A percentile compares a stretch with the other conserved stretches of the same genome.
phyloP scores from a whole-genome alignment of 2,329 filamentous ascomycete genomes.

The Aulographum hederae region DNA sequence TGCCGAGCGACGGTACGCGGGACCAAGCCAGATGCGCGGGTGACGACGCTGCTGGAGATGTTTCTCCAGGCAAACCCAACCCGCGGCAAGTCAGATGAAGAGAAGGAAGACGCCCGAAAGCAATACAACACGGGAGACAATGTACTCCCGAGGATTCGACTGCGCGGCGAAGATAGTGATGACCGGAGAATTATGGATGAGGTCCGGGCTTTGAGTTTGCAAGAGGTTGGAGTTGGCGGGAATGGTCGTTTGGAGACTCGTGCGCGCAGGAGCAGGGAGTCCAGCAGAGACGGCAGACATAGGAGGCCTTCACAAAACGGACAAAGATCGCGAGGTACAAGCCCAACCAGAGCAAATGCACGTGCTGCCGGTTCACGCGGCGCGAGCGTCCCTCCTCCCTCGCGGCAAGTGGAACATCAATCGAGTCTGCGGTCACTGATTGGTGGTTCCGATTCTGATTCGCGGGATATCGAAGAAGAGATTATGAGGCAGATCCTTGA shows the following conservation, averaged over 20 bases:
- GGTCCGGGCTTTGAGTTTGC: slow-evolving; percentile 55
- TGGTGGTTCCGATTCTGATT: slow-evolving; percentile 59
- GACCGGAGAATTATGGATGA: slow-evolving; percentile 54
- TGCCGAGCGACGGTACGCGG: slow-evolving; percentile 76
- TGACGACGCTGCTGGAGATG: slow-evolving; percentile 80
- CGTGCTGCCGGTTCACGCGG: too few species aligned
- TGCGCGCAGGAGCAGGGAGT: slow-evolving; percentile 14
- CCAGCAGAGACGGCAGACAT: slow-evolving; percentile 8
- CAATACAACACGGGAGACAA: slow-evolving; percentile 70
- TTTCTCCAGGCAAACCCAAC: slow-evolving; percentile 64
- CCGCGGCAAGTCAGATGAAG: slow-evolving; percentile 47
- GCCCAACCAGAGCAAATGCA: too few species aligned
- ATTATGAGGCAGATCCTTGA: slow-evolving; percentile 79
- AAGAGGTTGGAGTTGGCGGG: slow-evolving; percentile 38
- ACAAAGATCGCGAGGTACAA: not conserved
- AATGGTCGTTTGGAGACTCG: slow-evolving; percentile 10
- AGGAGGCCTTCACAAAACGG: too few species aligned
- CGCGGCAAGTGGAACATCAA: slow-evolving; percentile 66
- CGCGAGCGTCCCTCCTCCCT: slow-evolving; percentile 6
- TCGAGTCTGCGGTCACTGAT: slow-evolving; percentile 73
- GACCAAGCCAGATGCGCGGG: slow-evolving; percentile 77
- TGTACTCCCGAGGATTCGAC: slow-evolving; percentile 46
- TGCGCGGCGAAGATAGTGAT: slow-evolving; percentile 38
- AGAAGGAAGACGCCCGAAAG: slow-evolving; percentile 57
- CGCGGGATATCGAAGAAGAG: slow-evolving; percentile 66